Percentiles rank a stretch among this genome's conserved stretches.
Conservation (phyloP, 2,329 filamentous ascomycete genomes). For the Saccharata proteae region DNA sequence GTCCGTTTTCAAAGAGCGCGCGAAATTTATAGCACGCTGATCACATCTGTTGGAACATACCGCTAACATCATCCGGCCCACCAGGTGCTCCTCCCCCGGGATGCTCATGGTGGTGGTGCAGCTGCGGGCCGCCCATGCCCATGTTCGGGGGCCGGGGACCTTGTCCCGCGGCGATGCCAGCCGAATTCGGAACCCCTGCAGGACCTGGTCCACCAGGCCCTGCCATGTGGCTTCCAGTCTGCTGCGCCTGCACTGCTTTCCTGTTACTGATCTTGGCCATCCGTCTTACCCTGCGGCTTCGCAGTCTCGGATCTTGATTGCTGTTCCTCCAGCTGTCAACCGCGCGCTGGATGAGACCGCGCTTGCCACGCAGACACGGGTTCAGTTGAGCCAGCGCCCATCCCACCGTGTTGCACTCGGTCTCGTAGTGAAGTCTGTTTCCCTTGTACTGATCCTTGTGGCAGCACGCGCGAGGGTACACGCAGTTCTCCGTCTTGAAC, state of each 20-base stretch:
- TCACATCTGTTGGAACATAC: conserved; percentile 98
- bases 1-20: conserved; percentile 19
- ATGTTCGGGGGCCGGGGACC: conserved; percentile 54
- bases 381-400: conserved; percentile 95
- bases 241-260: conserved; percentile 54
- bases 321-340: conserved; percentile 99
- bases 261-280: conserved; percentile 94
- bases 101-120: conserved; percentile 63
- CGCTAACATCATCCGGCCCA: conserved; percentile 72
- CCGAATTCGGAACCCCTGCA: conserved; percentile 51
- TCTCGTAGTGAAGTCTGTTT: conserved; percentile 92
- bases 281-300: conserved; percentile 81
- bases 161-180: conserved; percentile 45
- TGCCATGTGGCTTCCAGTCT: conserved; percentile 52
- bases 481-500: conserved; percentile 97
- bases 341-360: conserved; percentile 88
- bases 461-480: conserved; percentile 91
- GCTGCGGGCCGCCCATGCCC: conserved; percentile 52
- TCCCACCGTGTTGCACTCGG: conserved; percentile 98
- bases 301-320: conserved; percentile 85
- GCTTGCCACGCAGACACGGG: conserved; percentile 78
- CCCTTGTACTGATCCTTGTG: conserved; percentile 93
- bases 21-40: conserved; percentile 26
- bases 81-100: conserved; percentile 52
- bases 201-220: conserved; percentile 50